phyloP scores from a whole-genome alignment of 1,139 yeast species.

The Pneumocystis jirovecii region DNA sequence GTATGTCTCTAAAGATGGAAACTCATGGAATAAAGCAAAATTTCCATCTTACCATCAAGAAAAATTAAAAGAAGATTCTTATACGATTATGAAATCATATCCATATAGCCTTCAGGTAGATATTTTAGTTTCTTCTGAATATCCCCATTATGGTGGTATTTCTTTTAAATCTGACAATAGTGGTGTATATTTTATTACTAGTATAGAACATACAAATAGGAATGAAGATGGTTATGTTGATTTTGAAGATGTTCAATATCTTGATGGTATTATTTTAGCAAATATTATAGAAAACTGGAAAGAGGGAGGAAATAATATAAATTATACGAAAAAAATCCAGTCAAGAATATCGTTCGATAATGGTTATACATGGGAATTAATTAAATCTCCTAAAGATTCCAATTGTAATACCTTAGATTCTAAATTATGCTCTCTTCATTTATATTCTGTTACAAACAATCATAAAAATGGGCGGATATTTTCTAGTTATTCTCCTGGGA shows the following conservation, averaged over 20 bases:
- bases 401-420: conserved; percentile 25
- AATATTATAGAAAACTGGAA: conserved; percentile 24
- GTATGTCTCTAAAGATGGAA: conserved; percentile 46
- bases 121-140: conserved; percentile 22
- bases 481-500: conserved; percentile 55
- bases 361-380: conserved; percentile 46
- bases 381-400: conserved; percentile 32
- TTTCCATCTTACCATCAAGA: conserved; percentile 28
- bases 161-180: conserved; percentile 48
- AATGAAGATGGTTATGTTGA: conserved; percentile 29
- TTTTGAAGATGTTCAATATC: conserved; percentile 39
- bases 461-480: conserved; percentile 42
- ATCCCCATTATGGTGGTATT: conserved; percentile 23
- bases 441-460: conserved; percentile 36
- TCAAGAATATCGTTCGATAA: conserved; percentile 46
- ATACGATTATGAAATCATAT: conserved; percentile 42
- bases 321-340: conserved; percentile 21
- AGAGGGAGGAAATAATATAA: conserved; percentile 13
- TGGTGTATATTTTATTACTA: conserved; percentile 40
- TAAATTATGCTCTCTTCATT: conserved; percentile 42
- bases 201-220: conserved; percentile 33
- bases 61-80: conserved; percentile 27
- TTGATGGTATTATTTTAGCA: conserved; percentile 62
- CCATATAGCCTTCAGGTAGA: conserved; percentile 42
- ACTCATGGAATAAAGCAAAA: conserved; percentile 36